These are phyloP conservation scores for Diaporthe velutina DNA, from an alignment of 2,329 filamentous ascomycete genomes.

Conservation along the genomic window DNA sequence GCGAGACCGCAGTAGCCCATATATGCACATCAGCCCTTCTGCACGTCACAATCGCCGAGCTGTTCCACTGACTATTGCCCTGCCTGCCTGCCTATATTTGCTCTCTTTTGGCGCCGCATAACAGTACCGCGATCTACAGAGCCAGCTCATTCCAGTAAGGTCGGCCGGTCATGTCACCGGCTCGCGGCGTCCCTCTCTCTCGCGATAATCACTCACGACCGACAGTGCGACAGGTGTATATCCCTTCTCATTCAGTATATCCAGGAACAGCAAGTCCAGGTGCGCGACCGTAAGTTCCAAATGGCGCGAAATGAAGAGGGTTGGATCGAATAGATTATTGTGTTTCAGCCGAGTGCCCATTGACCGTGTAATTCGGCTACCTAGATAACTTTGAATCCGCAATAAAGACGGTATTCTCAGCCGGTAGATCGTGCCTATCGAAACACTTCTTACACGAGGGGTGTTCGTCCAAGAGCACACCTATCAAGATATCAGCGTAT, in stretches of 20 bases:
- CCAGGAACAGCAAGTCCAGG: background rate
- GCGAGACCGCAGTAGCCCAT: conserved; percentile 26
- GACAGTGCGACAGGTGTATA: background rate
- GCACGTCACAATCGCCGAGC: conserved; percentile 28
- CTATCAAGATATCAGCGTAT: background rate
- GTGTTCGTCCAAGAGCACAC: background rate
- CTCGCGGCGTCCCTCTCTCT: background rate
- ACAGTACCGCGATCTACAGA: background rate
- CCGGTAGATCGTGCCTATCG: background rate
- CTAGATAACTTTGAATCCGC: too few species aligned
- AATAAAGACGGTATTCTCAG: background rate
- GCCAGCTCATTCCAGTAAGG: background rate
- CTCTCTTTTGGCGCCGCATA: background rate
- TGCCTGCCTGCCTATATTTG: background rate
- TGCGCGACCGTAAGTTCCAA: background rate
- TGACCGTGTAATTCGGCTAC: background rate
- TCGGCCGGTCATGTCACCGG: background rate
- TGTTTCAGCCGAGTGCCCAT: background rate
- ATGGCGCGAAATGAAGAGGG: background rate
- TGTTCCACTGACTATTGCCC: background rate
- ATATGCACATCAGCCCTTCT: conserved; percentile 23
- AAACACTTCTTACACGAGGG: background rate
- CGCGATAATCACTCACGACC: too few species aligned
- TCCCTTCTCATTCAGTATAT: too few species aligned
- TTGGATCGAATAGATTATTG: background rate